phyloP scores from a whole-genome alignment of 2,329 filamentous ascomycete species.

The Sporothrix brunneoviolacea region DNA sequence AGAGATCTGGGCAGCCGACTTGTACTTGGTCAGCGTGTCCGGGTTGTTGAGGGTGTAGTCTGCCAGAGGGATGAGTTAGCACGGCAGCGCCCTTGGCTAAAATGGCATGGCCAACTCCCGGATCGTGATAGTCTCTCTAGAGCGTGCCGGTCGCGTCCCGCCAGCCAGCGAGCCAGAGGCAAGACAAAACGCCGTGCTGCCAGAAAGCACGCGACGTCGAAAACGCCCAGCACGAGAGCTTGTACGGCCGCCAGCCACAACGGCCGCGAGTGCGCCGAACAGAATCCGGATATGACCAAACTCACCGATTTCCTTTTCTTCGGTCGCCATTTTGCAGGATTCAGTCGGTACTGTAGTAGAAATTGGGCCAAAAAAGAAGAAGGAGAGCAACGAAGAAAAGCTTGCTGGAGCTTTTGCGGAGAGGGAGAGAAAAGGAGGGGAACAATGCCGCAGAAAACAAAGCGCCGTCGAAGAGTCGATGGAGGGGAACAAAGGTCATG shows the following conservation, averaged over 20 bases:
- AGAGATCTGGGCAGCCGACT: conserved; percentile 89
- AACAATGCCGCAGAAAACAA: conserved; percentile 5
- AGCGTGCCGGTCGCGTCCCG: neutral
- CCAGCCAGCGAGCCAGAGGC: neutral
- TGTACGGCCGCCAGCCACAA: too few species aligned
- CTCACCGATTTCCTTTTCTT: conserved; percentile 40
- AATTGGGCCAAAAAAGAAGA: neutral
- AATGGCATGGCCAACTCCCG: too few species aligned
- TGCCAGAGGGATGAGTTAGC: conserved; percentile 29
- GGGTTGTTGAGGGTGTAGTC: conserved; percentile 88
- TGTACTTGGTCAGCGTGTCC: conserved; percentile 97
- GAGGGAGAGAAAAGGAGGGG: conserved; percentile 5
- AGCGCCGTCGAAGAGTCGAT: conserved; percentile 4
- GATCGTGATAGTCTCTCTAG: too few species aligned
- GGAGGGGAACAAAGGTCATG: conserved; percentile 1
- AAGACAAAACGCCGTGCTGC: neutral
- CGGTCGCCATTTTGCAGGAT: conserved; percentile 32
- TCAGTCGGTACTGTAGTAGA: neutral
- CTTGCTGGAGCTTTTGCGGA: conserved; percentile 10
- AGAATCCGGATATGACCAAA: conserved; percentile 13
- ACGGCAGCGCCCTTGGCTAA: neutral
- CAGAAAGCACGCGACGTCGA: neutral
- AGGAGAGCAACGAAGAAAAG: neutral
- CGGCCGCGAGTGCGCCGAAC: too few species aligned
- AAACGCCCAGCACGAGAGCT: conserved; percentile 3